Evolutionary conservation across 2,329 filamentous ascomycete genomes (phyloP).

Genomic region (Diaporthe helianthi): DNA sequence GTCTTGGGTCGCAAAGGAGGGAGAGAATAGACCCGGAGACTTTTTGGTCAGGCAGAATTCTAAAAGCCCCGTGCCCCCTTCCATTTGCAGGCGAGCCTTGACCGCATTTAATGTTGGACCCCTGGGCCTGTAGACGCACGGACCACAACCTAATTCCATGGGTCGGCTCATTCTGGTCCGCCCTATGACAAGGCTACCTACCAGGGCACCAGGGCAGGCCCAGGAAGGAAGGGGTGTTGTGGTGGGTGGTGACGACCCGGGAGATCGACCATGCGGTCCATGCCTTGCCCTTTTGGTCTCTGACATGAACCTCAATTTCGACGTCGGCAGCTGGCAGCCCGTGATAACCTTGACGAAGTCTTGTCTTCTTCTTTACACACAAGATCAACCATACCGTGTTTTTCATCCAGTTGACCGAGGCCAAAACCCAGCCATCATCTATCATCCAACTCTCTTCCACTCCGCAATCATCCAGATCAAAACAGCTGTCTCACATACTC

Average conservation of each 20-base stretch:
- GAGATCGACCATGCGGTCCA: slow-evolving; percentile 3
- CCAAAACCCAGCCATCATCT: background rate
- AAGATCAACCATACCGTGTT: background rate
- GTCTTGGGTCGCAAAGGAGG: background rate
- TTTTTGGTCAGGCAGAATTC: slow-evolving; percentile 31
- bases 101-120: slow-evolving; percentile 1
- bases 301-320: background rate
- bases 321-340: background rate
- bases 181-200: background rate
- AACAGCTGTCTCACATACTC: background rate
- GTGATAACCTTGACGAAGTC: too few species aligned
- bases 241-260: background rate
- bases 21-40: background rate
- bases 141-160: slow-evolving; percentile 23
- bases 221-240: background rate
- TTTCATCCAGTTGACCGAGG: too few species aligned
- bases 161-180: slow-evolving; percentile 8
- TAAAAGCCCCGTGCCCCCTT: background rate
- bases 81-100: background rate
- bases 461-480: background rate
- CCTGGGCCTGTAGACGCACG: slow-evolving; percentile 4
- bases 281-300: background rate
- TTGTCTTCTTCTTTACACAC: background rate
- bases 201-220: background rate
- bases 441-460: background rate